Evolutionary conservation across 768 basidiomycete species (phyloP).

Genomic region (Pleurotus eryngii): DNA sequence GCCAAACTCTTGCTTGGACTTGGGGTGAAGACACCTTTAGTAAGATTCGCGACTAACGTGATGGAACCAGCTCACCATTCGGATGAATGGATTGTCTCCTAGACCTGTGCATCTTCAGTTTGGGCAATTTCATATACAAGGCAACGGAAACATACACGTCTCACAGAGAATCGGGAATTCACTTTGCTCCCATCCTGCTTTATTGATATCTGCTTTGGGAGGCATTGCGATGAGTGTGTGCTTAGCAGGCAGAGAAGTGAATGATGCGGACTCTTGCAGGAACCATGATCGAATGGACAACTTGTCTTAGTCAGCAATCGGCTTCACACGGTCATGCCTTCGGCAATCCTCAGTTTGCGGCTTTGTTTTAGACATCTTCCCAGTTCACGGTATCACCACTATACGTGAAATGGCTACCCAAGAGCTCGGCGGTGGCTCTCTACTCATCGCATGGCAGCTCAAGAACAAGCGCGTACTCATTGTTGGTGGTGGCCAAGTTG

Average conservation of each 20-base stretch:
- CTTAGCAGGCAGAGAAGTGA: conserved; percentile 8
- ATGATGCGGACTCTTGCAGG: neutral
- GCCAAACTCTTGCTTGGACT: conserved; percentile 98
- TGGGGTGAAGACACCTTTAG: neutral
- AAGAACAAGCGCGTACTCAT: conserved; percentile 80
- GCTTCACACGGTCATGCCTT: too few relatives aligned
- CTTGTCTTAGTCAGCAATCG: conserved; percentile 4
- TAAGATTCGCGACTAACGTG: neutral
- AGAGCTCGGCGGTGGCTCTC: conserved; percentile 57
- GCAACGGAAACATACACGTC: conserved; percentile 57
- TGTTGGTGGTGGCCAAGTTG: conserved; percentile 92
- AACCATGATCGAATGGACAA: neutral
- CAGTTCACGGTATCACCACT: conserved; percentile 10
- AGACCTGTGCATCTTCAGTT: conserved; percentile 48
- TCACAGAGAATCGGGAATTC: conserved; percentile 94
- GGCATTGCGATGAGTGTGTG: conserved; percentile 38
- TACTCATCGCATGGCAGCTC: conserved; percentile 94
- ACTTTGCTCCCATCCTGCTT: conserved; percentile 91
- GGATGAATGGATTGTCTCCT: conserved; percentile 87
- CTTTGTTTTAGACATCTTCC: neutral
- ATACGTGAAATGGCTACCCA: conserved; percentile 17
- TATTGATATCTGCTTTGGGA: conserved; percentile 91
- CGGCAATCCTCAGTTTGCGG: neutral
- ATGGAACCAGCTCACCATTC: conserved; percentile 65
- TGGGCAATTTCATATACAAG: neutral